Evolutionary conservation across 176 grass and related monocot genomes (phyloP), one percentile per base, ranked within the genome.

Genomic region (Aegilops umbellulata): DNA sequence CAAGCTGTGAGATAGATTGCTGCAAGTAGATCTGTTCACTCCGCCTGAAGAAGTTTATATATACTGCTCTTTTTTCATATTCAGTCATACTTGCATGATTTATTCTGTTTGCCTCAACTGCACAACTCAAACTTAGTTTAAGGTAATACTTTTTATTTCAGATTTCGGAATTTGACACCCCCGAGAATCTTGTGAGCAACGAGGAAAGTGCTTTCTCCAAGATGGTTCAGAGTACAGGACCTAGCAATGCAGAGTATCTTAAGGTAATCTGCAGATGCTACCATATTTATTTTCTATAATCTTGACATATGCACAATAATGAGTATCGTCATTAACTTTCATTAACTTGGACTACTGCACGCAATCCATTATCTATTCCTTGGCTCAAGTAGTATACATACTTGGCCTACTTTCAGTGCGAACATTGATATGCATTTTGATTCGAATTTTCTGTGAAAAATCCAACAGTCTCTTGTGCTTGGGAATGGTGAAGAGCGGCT

Each of bases 151-250:
- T 49, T 63, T 14, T 32, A 7, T 68, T 91, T 75, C 81, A 98
- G 96, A 87, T 98, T 46, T 85, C 91, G 86, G 97, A 98, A 70
- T 98, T 98, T 41, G 97, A 98, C 68, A 88, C 86, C 55, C 97
- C 97, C 38, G 92, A 98, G 79, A 88, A 77, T 86, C 97, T 98
- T 90, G 84, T 98, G 82, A 88, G 81, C 62, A 94, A 95, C 60
- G 91, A 95, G 19, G 84, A 91, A 2, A 92, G 94, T 84, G 92
- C 97, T 90, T 98, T 98, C 97, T 92, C 92, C 61, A 92, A 95
- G 81, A 95, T 98, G 97, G 97, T 98, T 67, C 88, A 95, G 76
- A 98, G 97, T 83, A 98, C 97, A 83, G 94, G 97, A 76, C 84
- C 92, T 85, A 89, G 89, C 84, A 98, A 98, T 69, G 92, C 97